A percentile compares a stretch with the other conserved stretches of the same genome.
phyloP scores from a whole-genome alignment of 192 early-diverging fungal genomes.

The Gryganskiella cystojenkinii region DNA sequence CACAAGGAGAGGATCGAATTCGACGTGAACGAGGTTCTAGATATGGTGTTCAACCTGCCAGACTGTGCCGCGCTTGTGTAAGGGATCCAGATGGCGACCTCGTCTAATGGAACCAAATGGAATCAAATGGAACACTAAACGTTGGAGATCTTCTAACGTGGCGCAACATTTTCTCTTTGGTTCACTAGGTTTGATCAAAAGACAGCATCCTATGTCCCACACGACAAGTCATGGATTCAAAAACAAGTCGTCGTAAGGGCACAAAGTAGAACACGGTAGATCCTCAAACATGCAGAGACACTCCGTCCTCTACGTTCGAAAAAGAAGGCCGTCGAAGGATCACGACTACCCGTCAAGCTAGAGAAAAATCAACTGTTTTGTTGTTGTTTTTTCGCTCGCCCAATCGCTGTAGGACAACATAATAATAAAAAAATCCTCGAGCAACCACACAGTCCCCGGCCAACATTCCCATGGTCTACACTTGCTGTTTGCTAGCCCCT shows the following conservation, averaged over 20 bases:
- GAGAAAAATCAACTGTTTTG: too few relatives aligned
- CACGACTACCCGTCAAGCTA: too few relatives aligned
- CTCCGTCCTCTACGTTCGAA: not conserved
- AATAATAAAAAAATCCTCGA: not conserved
- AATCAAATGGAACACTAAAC: not conserved
- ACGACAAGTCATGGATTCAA: slow-evolving; percentile 53
- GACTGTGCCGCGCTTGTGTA: slow-evolving; percentile 51
- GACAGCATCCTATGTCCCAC: slow-evolving; percentile 40
- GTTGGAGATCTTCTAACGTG: not conserved
- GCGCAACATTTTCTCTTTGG: not conserved
- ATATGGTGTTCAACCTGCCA: slow-evolving; percentile 50
- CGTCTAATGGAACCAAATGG: not conserved
- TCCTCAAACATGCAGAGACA: not conserved
- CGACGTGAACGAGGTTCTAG: slow-evolving; percentile 48
- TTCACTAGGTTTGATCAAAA: slow-evolving; percentile 28
- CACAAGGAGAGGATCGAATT: slow-evolving; percentile 48
- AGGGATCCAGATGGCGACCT: not conserved
- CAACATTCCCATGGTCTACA: not conserved
- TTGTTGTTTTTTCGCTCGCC: too few relatives aligned
- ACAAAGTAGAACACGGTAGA: slow-evolving; percentile 37
- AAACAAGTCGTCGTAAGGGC: slow-evolving; percentile 46
- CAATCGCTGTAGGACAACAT: too few relatives aligned
- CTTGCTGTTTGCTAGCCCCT: too few relatives aligned
- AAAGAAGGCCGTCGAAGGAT: too few relatives aligned
- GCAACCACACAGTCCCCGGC: not conserved